Conservation (phyloP, 331 rosid genomes). For the Quercus tomentella region DNA sequence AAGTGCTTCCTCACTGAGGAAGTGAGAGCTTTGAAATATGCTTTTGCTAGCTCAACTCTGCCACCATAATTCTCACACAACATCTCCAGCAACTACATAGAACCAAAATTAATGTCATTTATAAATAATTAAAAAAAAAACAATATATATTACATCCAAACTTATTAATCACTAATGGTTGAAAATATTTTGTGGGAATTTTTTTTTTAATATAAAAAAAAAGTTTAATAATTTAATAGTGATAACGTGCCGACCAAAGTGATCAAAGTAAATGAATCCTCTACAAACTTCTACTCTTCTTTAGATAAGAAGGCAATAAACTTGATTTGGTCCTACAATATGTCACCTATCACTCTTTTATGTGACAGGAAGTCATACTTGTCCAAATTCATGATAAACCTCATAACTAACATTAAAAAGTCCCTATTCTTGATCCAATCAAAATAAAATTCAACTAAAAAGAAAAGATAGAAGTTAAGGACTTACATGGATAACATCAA, state of each 20-base stretch:
- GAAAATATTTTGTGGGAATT: background rate
- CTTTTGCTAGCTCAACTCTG: conserved; percentile 79
- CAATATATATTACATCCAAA: background rate
- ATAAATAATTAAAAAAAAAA: background rate
- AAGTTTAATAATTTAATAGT: background rate
- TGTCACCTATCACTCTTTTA: background rate
- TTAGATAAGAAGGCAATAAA: background rate
- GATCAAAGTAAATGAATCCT: background rate
- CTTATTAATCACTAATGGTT: too few species aligned
- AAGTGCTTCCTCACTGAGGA: conserved; percentile 76
- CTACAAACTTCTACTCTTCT: too few species aligned
- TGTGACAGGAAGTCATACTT: background rate
- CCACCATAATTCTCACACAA: conserved; percentile 88
- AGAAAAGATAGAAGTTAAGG: background rate
- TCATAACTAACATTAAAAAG: too few species aligned
- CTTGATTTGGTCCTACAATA: background rate
- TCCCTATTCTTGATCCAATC: background rate
- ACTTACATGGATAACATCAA: conserved; percentile 93
- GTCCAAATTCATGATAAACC: background rate
- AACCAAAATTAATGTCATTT: background rate
- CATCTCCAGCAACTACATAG: conserved; percentile 66
- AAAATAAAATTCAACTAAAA: too few species aligned
- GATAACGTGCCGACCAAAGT: conserved; percentile 39
- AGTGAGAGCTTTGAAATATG: conserved; percentile 78
- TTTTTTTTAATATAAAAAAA: too few species aligned